phyloP scores from a whole-genome alignment of 2,329 filamentous ascomycete genomes.

The Fusarium solani-melongenae region DNA sequence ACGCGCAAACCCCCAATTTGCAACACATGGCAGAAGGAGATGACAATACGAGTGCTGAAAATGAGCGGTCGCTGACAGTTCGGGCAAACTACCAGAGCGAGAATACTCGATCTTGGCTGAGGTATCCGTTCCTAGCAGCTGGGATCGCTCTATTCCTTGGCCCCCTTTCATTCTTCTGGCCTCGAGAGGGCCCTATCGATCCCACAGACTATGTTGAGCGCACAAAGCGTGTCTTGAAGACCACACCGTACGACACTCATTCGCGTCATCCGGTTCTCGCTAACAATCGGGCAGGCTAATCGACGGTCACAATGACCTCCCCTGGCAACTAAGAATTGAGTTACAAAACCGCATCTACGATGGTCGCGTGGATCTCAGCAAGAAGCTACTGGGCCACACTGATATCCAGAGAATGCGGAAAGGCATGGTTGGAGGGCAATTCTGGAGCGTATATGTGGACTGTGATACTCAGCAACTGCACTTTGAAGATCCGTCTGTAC shows the following conservation, averaged over 20 bases:
- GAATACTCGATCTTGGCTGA: background rate
- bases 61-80: background rate
- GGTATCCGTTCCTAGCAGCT: slow-evolving; percentile 1
- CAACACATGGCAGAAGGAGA: background rate
- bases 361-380: slow-evolving; percentile 13
- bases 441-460: slow-evolving; percentile 44
- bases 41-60: background rate
- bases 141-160: slow-evolving; percentile 7
- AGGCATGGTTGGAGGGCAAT: slow-evolving; percentile 44
- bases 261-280: background rate
- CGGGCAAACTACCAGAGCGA: background rate
- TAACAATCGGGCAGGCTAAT: slow-evolving; percentile 23
- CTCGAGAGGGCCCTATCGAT: slow-evolving; percentile 5
- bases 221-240: slow-evolving; percentile 12
- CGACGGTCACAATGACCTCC: slow-evolving; percentile 47
- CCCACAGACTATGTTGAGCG: slow-evolving; percentile 18
- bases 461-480: slow-evolving; percentile 37
- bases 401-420: slow-evolving; percentile 42
- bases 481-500: slow-evolving; percentile 40
- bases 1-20: background rate
- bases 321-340: slow-evolving; percentile 44
- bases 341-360: slow-evolving; percentile 42
- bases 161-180: slow-evolving; percentile 8
- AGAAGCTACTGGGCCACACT: slow-evolving; percentile 40
- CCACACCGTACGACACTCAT: slow-evolving; percentile 6